A percentile compares a stretch with the other conserved stretches of the same genome.
These are phyloP conservation scores for Metschnikowia colocasiae DNA, from an alignment of 805 yeast species.

Conservation along the genomic window DNA sequence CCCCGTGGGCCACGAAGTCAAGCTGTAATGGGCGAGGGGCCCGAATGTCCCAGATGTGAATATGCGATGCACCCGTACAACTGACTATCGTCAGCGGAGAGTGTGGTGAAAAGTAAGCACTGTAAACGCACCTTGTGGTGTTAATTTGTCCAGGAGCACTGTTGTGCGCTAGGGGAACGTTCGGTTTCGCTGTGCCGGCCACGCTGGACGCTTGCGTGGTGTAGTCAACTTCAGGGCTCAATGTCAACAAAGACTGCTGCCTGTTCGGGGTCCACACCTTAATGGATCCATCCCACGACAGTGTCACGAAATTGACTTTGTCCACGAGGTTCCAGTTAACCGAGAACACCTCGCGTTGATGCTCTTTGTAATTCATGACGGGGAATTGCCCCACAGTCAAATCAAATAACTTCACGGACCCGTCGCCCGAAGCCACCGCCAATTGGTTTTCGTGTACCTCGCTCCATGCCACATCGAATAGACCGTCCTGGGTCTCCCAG, in stretches of 20 bases:
- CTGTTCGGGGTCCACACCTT: constrained; percentile 74
- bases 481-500: constrained; percentile 91
- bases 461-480: constrained; percentile 86
- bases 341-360: constrained; percentile 67
- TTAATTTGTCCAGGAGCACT: constrained; percentile 18
- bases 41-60: constrained; percentile 81
- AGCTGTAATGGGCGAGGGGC: constrained; percentile 56
- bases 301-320: constrained; percentile 64
- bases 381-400: constrained; percentile 64
- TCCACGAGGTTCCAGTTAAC: constrained; percentile 72
- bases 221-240: constrained; percentile 34
- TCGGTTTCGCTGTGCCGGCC: constrained; percentile 24
- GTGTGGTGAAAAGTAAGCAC: constrained; percentile 81
- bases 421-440: constrained; percentile 84
- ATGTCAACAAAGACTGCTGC: constrained; percentile 52
- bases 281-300: constrained; percentile 91
- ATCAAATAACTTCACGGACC: constrained; percentile 80
- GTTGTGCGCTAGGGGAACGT: constrained; percentile 34
- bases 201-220: constrained; percentile 26
- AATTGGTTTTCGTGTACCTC: constrained; percentile 87
- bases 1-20: constrained; percentile 70
- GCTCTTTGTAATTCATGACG: constrained; percentile 72
- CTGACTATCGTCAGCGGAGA: constrained; percentile 65
- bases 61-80: constrained; percentile 69
- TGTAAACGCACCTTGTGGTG: constrained; percentile 65